A percentile compares a stretch with the other conserved stretches of the same genome.
phyloP scores from a whole-genome alignment of 176 grass and related monocot genomes.

The Tillandsia fasciculata region DNA sequence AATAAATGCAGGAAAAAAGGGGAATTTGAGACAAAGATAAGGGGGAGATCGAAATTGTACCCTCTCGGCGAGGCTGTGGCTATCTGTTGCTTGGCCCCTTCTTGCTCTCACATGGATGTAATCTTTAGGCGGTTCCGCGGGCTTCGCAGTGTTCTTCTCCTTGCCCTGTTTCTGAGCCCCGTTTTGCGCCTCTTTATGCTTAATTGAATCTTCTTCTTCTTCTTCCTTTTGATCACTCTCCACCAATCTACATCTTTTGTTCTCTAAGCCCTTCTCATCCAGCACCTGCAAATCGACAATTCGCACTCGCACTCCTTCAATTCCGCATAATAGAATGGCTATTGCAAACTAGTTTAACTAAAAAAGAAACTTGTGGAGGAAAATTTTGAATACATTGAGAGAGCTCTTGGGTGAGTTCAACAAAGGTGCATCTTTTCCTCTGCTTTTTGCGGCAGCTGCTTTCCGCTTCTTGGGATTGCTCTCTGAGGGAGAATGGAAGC shows the following conservation, averaged over 20 bases:
- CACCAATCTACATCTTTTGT: constrained; percentile 42
- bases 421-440: constrained; percentile 52
- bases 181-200: constrained; percentile 48
- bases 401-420: constrained; percentile 31
- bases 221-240: constrained; percentile 14
- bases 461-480: constrained; percentile 81
- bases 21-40: neutral
- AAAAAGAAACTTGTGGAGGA: neutral
- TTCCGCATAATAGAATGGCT: neutral
- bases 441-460: constrained; percentile 47
- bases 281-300: constrained; percentile 24
- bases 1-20: no score
- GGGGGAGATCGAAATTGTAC: constrained; percentile 29
- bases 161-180: constrained; percentile 34
- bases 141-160: constrained; percentile 52
- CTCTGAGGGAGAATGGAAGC: neutral
- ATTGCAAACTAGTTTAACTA: no score
- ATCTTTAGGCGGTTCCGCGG: constrained; percentile 64
- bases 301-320: neutral
- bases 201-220: constrained; percentile 12
- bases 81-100: constrained; percentile 89
- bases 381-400: neutral
- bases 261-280: constrained; percentile 28
- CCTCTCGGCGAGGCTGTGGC: constrained; percentile 37
- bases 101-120: constrained; percentile 97